A percentile compares a stretch with the other conserved stretches of the same genome.
Conservation (phyloP, 2,329 filamentous ascomycete species). For the Colletotrichum simmondsii region DNA sequence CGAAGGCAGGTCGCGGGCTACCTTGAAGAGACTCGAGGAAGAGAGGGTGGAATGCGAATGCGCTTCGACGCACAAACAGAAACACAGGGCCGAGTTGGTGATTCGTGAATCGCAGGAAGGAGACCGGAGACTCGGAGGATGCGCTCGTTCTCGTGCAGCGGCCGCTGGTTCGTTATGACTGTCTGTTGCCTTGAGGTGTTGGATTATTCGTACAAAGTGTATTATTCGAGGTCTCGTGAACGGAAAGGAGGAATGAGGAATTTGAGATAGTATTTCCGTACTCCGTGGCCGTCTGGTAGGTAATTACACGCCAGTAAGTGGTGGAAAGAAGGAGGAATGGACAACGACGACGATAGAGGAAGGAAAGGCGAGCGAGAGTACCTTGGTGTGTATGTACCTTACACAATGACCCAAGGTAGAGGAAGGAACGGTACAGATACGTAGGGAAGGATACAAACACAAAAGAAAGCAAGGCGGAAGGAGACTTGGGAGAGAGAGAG, state of each 20-base stretch:
- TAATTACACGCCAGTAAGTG: neutral
- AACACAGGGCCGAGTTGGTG: neutral
- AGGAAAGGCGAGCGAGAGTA: neutral
- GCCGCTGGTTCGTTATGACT: neutral
- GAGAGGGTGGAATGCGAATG: slow-evolving; percentile 1
- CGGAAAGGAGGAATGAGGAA: slow-evolving; percentile 13
- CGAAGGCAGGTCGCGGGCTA: neutral
- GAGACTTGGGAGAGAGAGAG: neutral
- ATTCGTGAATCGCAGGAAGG: neutral
- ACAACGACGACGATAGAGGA: neutral
- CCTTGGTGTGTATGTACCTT: neutral
- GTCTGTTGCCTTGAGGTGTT: neutral
- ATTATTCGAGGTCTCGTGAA: neutral
- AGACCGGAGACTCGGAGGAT: neutral
- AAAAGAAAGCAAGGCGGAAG: slow-evolving; percentile 6
- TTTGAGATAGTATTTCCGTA: neutral
- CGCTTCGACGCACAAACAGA: neutral
- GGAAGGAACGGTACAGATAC: no score
- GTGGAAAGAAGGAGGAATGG: neutral
- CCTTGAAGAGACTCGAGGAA: neutral
- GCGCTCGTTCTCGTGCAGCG: neutral
- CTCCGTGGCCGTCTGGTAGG: neutral
- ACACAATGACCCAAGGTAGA: neutral
- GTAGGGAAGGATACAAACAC: neutral
- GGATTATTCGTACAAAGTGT: neutral